These are phyloP conservation scores for Aspergillus sp. DNA, from an alignment of 2,329 filamentous ascomycete genomes.

Conservation along the genomic window DNA sequence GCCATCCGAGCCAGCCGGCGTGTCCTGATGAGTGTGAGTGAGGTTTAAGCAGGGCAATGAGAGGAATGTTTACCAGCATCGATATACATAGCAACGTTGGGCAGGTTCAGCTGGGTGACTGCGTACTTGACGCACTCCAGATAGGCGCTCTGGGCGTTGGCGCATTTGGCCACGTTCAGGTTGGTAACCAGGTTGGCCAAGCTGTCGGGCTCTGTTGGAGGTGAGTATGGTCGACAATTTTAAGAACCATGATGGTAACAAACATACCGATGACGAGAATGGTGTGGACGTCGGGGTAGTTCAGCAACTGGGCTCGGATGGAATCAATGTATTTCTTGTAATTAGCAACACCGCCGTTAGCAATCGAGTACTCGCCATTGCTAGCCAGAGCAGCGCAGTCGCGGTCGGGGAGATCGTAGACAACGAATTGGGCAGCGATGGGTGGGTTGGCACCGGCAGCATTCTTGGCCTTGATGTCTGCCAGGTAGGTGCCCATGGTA, in stretches of 20 bases:
- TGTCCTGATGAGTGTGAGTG: slow-evolving; percentile 35
- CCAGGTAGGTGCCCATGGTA: slow-evolving; percentile 47
- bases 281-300: slow-evolving; percentile 52
- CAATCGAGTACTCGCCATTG: slow-evolving; percentile 60
- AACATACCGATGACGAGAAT: slow-evolving; percentile 50
- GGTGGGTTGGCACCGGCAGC: slow-evolving; percentile 46
- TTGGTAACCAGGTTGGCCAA: slow-evolving; percentile 64
- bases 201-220: slow-evolving; percentile 58
- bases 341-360: slow-evolving; percentile 48
- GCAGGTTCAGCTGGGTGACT: slow-evolving; percentile 54
- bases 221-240: slow-evolving; percentile 27
- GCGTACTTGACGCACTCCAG: slow-evolving; percentile 56
- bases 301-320: slow-evolving; percentile 52
- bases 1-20: slow-evolving; percentile 64
- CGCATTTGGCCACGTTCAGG: slow-evolving; percentile 52
- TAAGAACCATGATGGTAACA: too few relatives aligned
- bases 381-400: slow-evolving; percentile 63
- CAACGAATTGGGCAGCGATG: slow-evolving; percentile 53
- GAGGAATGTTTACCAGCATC: slow-evolving; percentile 48
- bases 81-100: slow-evolving; percentile 63
- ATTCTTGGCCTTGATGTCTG: slow-evolving; percentile 48
- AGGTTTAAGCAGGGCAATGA: too few relatives aligned
- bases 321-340: slow-evolving; percentile 56
- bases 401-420: slow-evolving; percentile 63
- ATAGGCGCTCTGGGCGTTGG: slow-evolving; percentile 54